Evolutionary conservation across 371 early-diverging fungal species (phyloP).

Genomic region (Capillidium heterosporum): DNA sequence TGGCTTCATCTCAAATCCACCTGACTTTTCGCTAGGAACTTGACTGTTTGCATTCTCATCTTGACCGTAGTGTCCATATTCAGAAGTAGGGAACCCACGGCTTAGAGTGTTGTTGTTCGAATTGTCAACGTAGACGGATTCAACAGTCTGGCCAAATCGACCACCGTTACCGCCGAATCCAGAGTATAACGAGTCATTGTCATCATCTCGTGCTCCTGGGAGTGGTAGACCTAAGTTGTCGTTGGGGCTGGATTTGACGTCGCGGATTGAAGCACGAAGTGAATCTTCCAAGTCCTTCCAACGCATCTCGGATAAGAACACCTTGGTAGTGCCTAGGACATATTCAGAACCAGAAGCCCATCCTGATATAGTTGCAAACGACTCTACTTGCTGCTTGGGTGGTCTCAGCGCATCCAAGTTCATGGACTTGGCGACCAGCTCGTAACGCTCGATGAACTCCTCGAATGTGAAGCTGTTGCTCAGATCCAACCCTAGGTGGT

Average conservation of each 20-base stretch:
- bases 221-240: conserved; percentile 34
- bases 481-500: conserved; percentile 30
- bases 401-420: conserved; percentile 19
- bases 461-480: conserved; percentile 37
- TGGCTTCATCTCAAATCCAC: background rate
- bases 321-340: conserved; percentile 29
- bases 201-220: conserved; percentile 39
- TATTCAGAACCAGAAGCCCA: conserved; percentile 13
- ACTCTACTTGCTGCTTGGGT: conserved; percentile 19
- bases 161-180: conserved; percentile 27
- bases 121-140: background rate
- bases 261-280: conserved; percentile 49
- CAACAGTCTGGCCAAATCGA: conserved; percentile 4
- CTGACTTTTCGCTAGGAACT: background rate
- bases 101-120: background rate
- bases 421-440: conserved; percentile 12
- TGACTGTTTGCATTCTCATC: background rate
- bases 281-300: conserved; percentile 68
- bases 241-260: conserved; percentile 27
- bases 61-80: background rate
- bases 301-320: conserved; percentile 47
- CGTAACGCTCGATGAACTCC: conserved; percentile 44
- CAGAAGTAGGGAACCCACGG: background rate
- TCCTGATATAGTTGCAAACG: conserved; percentile 22
- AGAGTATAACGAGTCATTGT: conserved; percentile 11